phyloP scores from a whole-genome alignment of 2,329 filamentous ascomycete genomes.

The Cladobotryum protrusum region DNA sequence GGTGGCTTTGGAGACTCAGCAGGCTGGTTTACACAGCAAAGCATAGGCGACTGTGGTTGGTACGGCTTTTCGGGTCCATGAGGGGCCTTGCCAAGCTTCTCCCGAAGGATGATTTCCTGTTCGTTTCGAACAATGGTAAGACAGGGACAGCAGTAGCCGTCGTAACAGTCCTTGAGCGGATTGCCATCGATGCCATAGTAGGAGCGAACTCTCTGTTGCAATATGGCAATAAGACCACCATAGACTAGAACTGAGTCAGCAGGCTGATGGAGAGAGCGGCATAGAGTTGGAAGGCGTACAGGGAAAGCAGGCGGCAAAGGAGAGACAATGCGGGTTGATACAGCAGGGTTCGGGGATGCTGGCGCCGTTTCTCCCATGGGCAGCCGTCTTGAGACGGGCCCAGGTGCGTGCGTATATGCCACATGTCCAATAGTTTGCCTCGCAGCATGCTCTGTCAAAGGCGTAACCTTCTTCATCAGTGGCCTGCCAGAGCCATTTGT shows the following conservation, averaged over 20 bases:
- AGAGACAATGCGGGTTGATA: conserved; percentile 19
- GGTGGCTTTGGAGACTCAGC: neutral
- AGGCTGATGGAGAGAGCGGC: conserved; percentile 1
- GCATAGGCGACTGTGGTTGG: neutral
- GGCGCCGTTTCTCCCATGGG: conserved; percentile 16
- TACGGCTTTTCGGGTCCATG: conserved; percentile 1
- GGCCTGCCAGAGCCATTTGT: conserved; percentile 15
- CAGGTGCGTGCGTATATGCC: conserved; percentile 22
- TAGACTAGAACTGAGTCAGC: conserved; percentile 22
- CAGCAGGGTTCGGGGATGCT: conserved; percentile 12
- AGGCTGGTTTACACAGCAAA: neutral
- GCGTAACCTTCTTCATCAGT: neutral
- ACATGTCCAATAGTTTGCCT: conserved; percentile 20
- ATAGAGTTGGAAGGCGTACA: conserved; percentile 16
- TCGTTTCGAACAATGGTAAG: conserved; percentile 23
- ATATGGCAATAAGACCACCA: conserved; percentile 20
- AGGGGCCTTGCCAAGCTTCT: conserved; percentile 14
- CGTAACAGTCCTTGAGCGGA: conserved; percentile 16
- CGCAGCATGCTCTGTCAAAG: conserved; percentile 7
- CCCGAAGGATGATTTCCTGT: conserved; percentile 27
- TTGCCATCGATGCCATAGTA: conserved; percentile 28
- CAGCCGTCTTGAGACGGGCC: conserved; percentile 19
- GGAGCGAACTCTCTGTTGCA: conserved; percentile 26
- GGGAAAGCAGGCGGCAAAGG: conserved; percentile 21
- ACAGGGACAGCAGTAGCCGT: conserved; percentile 24